phyloP scores from a whole-genome alignment of 164 flowering plant genomes.

The Aristolochia contorta region DNA sequence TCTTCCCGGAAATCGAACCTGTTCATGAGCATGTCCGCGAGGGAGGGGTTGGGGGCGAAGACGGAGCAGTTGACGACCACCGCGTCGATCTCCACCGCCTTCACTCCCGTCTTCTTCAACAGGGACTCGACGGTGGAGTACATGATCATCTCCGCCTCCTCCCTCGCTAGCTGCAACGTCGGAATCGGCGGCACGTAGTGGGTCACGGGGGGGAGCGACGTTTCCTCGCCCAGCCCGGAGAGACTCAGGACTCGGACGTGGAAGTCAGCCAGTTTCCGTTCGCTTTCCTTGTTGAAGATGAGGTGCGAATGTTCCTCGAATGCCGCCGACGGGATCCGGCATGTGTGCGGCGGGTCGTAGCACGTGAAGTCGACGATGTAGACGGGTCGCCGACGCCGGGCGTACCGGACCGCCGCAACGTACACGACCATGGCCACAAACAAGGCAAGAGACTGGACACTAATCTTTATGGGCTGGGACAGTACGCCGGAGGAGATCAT shows the following conservation, averaged over 20 bases:
- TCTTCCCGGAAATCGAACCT: neutral
- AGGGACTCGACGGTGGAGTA: conserved; percentile 7
- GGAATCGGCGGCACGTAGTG: conserved; percentile 2
- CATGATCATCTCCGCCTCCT: conserved; percentile 6
- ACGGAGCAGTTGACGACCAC: conserved; percentile 4
- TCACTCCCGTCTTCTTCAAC: neutral
- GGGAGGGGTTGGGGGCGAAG: conserved; percentile 5
- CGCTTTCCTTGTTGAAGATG: neutral
- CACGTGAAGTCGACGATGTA: conserved; percentile 1
- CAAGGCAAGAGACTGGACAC: too few relatives aligned
- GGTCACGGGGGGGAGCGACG: conserved; percentile 1
- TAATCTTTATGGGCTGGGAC: too few relatives aligned
- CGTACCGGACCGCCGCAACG: neutral
- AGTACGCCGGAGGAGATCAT: too few relatives aligned
- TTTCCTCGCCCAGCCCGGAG: conserved; percentile 6
- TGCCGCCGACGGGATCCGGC: conserved; percentile 1
- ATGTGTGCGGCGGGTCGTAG: conserved; percentile 1
- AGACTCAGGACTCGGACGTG: neutral
- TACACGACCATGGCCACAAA: neutral
- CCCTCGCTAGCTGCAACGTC: neutral
- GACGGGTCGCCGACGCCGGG: neutral
- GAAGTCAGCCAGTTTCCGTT: neutral
- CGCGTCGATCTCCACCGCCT: conserved; percentile 2
- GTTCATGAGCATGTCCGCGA: conserved; percentile 11
- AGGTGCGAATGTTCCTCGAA: conserved; percentile 2